Evolutionary conservation across 352 stramenopile genomes (phyloP), one percentile per base, ranked within the genome.

Genomic region (Pythium oligandrum): DNA sequence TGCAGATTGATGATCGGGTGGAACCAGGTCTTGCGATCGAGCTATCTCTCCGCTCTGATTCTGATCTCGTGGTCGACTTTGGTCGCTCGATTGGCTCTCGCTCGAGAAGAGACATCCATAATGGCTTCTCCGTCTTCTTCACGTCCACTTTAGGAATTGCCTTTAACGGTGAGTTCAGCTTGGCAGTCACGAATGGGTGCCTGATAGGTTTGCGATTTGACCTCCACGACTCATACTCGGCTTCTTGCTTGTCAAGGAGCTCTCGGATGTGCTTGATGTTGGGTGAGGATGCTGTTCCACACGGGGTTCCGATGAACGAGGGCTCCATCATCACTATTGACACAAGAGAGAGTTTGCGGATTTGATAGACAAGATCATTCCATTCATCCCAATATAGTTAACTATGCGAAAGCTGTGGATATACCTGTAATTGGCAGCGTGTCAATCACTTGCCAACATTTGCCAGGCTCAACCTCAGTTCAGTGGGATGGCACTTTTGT

Each of bases 221-320:
- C 35, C 70, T 65, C 69, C 70, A 76, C 37, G 49, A 44, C 30
- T 71, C 48, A 53, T 88, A 90, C 32, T 57, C 62, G 3, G 51
- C 66, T 30, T 90, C 75, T 39, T 83, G 58, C 12, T 64, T 50
- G 46, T 88, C 75, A 30, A 90, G 61, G 51, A 86, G 64, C 30
- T 69, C 62, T 6, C 74, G 75, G 49, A 90, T 84, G 35, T 61
- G 53, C 7, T 32, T 44, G 37, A 73, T 90, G 10, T 63, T 57
- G 3, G 66, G 63, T 1, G 73, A 63, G 1, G 44, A 59, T 7
- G 64, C 55, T 43, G 70, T 65, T 30, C 78, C 59, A 46, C 83
- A 88, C 8, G 79, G 76, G 39, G 70, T 84, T 32, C 59, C 59
- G 8, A 84, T 48, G 39, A 88, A 80, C n/a, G 68, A 70, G 30